These are phyloP conservation scores for Spergularia bocconei DNA, from an alignment of 148 eudicot species.

Conservation along the genomic window DNA sequence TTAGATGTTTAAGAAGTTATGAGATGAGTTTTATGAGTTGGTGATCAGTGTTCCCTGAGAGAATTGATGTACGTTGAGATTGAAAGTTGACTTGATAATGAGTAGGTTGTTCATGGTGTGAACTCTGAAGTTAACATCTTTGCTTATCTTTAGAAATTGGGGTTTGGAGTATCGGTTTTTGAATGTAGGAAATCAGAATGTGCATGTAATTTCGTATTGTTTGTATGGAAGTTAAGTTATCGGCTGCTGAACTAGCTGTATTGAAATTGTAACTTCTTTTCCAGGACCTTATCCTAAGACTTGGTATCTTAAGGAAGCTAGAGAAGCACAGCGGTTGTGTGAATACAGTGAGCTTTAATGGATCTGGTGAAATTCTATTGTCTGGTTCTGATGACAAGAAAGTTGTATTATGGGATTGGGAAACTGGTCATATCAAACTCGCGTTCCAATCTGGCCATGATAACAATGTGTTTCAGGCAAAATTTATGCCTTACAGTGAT, in stretches of 20 bases:
- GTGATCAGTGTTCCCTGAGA: too few relatives aligned
- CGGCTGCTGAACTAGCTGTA: background rate
- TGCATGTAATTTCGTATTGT: background rate
- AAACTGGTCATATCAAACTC: conserved; percentile 57
- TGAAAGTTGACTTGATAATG: background rate
- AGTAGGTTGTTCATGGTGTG: background rate
- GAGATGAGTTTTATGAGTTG: too few relatives aligned
- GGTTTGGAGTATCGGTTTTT: background rate
- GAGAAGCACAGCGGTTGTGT: conserved; percentile 90
- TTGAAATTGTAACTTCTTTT: conserved; percentile 13
- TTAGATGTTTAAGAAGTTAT: too few relatives aligned
- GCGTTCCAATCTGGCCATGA: conserved; percentile 77
- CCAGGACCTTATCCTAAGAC: conserved; percentile 81
- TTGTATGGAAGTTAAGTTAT: background rate
- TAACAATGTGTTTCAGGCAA: conserved; percentile 90
- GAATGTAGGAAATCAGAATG: background rate
- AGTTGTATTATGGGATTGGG: conserved; percentile 89
- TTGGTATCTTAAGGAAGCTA: conserved; percentile 62
- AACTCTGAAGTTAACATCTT: background rate
- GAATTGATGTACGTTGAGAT: too few relatives aligned
- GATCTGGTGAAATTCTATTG: conserved; percentile 70
- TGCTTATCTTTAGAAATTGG: background rate
- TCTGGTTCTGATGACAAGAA: conserved; percentile 92
- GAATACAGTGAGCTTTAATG: conserved; percentile 81
- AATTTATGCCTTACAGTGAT: conserved; percentile 76